Conservation (phyloP, 257 asterid genomes). For the Leptodermis oblonga region DNA sequence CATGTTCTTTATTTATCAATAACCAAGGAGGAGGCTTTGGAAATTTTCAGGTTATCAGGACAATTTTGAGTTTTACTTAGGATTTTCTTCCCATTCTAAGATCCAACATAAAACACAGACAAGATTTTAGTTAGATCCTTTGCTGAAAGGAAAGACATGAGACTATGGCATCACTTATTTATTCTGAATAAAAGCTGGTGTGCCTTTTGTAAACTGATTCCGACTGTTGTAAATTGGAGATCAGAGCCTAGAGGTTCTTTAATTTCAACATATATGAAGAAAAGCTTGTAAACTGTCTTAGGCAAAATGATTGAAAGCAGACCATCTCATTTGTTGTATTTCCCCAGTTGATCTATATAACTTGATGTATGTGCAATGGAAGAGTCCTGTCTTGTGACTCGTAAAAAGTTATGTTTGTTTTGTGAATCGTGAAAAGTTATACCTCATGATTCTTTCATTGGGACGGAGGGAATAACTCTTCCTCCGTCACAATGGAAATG, state of each 20-base stretch:
- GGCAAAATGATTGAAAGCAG: neutral
- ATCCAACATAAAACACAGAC: neutral
- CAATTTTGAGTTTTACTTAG: neutral
- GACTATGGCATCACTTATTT: neutral
- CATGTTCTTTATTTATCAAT: conserved; percentile 3
- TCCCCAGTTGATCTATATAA: no score
- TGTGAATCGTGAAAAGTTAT: no score
- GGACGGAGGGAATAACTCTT: no score
- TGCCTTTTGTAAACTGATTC: neutral
- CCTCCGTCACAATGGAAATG: no score
- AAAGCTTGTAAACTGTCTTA: neutral
- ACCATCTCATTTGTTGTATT: neutral
- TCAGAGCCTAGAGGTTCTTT: neutral
- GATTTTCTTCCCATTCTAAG: neutral
- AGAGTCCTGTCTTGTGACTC: no score
- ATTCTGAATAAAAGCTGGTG: conserved; percentile 6
- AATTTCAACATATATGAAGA: neutral
- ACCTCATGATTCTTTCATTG: no score
- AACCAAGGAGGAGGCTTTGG: conserved; percentile 8
- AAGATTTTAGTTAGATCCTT: neutral
- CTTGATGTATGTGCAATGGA: neutral
- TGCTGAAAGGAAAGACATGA: neutral
- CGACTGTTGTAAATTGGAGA: neutral
- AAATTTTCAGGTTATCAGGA: neutral
- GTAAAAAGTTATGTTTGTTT: no score